Conservation (phyloP, 116 monocot genomes). For the Iris pallida region DNA sequence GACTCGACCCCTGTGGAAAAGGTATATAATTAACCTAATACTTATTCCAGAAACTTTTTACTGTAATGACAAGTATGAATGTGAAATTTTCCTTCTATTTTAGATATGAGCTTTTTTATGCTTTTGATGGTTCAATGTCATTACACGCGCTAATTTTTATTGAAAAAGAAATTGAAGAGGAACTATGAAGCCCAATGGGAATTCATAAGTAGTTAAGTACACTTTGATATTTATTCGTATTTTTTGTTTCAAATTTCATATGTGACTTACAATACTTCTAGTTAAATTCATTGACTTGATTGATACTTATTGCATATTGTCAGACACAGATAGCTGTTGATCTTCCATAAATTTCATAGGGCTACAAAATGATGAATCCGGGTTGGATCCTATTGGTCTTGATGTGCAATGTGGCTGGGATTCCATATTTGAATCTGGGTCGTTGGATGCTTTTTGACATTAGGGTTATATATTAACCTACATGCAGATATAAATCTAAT, state of each 20-base stretch:
- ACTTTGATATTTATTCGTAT: not conserved
- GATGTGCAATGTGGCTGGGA: too few species aligned
- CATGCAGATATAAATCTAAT: too few species aligned
- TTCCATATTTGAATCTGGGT: too few species aligned
- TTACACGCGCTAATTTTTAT: not conserved
- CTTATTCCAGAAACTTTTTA: not conserved
- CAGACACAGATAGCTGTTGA: too few species aligned
- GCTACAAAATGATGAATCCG: not conserved
- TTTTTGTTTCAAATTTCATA: not conserved
- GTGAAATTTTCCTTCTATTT: not conserved
- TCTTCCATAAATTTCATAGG: not conserved
- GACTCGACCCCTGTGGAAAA: conserved; percentile 72
- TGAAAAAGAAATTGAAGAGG: not conserved
- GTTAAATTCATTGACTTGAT: conserved; percentile 1
- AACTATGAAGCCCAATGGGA: not conserved
- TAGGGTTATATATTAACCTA: too few species aligned
- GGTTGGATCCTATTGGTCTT: not conserved
- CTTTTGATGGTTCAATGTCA: not conserved
- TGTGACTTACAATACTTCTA: not conserved
- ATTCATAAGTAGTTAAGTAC: not conserved
- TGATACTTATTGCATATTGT: not conserved
- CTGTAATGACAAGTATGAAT: not conserved
- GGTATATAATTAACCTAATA: conserved; percentile 32
- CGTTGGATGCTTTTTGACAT: too few species aligned
- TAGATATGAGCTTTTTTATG: not conserved